Evolutionary conservation across 2,329 filamentous ascomycete genomes (phyloP).

Genomic region (Colletotrichum orchidophilum): DNA sequence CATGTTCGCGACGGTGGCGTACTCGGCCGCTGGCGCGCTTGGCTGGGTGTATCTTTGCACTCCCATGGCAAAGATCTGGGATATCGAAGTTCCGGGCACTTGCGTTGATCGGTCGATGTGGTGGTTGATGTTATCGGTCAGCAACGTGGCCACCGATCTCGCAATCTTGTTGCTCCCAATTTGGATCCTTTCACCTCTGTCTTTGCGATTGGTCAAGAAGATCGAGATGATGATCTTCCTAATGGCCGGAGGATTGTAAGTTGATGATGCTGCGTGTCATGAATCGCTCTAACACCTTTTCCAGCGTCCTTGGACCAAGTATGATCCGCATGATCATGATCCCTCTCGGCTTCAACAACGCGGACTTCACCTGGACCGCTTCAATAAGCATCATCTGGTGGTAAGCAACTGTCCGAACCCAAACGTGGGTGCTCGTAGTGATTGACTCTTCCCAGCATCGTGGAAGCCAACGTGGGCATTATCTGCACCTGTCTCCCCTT

Average conservation of each 20-base stretch:
- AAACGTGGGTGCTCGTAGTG: not conserved
- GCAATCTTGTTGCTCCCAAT: conserved; percentile 34
- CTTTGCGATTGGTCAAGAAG: conserved; percentile 24
- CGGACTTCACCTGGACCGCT: conserved; percentile 30
- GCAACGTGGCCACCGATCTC: conserved; percentile 34
- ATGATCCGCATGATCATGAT: conserved; percentile 31
- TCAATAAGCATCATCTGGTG: conserved; percentile 33
- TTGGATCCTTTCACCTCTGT: conserved; percentile 24
- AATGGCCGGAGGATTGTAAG: conserved; percentile 33
- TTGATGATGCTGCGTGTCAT: not conserved
- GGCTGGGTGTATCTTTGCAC: conserved; percentile 28
- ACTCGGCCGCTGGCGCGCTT: conserved; percentile 20
- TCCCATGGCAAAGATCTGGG: conserved; percentile 29
- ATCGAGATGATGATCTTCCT: conserved; percentile 30
- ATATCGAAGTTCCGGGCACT: not conserved
- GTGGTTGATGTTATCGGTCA: conserved; percentile 31
- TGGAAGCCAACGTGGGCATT: conserved; percentile 32
- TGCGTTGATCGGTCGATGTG: conserved; percentile 30
- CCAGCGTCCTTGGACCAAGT: conserved; percentile 28
- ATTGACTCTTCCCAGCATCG: not conserved
- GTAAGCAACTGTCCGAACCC: not conserved
- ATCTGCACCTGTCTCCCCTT: conserved; percentile 32
- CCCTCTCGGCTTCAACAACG: conserved; percentile 19
- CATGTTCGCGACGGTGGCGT: conserved; percentile 24
- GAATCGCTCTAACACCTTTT: not conserved